Base-by-base conservation (phyloP, 306 rosid species). In the Cucurbita maxima region DNA sequence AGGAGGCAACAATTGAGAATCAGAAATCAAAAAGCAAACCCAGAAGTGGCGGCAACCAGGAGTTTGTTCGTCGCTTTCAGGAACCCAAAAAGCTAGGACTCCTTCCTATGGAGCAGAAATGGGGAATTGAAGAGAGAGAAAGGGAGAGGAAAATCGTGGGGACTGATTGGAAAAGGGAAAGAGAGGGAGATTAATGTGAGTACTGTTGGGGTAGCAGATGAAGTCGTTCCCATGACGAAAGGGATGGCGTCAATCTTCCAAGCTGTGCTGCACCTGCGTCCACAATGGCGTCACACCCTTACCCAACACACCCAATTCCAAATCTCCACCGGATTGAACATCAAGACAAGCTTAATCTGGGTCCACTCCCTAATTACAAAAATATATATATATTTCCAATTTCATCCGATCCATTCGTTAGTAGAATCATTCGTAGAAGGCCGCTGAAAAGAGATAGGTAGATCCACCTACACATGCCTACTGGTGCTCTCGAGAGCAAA, bases 151-250 rank as follows among this genome's bases (percentile, higher is more conserved):
- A 13, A 14, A n/a, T 14, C 6, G 44, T 13, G 44, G 22, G n/a
- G 13, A 18, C 3, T 37, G 8, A 38, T 61, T 38, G 69, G 48
- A 7, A 62, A 62, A 64, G 14, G 12, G 14, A 5, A 19, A 12
- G 37, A 15, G 4, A 22, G 5, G 7, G 22, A 45, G 57, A 45
- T n/a, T 45, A 68, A 45, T 14, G 43, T 13, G 41, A 12, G 11
- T 15, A 44, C 38, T 43, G 37, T 47, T 67, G 10, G 38, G 9
- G 19, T 66, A 20, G 54, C 7, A 47, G 57, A 47, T 68, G 73
- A 68, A 47, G 57, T 68, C 73, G 40, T 8, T 68, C 7, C 43
- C 10, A 68, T 68, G 73, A 68, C 73, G 73, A 47, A 68, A 45
- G 57, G 43, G 20, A 68, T 68, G 73, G 73, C 73, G 73, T 68